Conservation (phyloP, 2,329 filamentous ascomycete species). For the Aureobasidium sp. region DNA sequence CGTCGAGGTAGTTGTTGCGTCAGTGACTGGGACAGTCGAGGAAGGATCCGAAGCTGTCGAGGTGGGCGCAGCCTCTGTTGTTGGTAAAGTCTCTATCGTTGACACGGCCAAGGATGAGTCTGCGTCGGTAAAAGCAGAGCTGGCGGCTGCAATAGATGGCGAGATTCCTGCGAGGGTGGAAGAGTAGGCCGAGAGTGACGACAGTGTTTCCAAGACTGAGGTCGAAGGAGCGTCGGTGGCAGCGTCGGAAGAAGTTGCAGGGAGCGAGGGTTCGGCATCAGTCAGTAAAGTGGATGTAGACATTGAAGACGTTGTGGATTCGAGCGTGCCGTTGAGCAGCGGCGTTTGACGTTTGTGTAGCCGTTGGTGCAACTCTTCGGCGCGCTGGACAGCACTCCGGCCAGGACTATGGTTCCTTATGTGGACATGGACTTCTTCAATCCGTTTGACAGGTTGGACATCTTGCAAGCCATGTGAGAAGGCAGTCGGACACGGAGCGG, state of each 20-base stretch:
- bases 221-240: neutral
- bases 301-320: conserved; percentile 11
- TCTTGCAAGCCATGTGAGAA: conserved; percentile 15
- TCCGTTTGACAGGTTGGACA: neutral
- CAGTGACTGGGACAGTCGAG: neutral
- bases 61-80: neutral
- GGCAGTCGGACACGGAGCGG: conserved; percentile 15
- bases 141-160: neutral
- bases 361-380: conserved; percentile 1
- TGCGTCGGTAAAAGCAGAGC: neutral
- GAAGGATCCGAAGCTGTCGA: neutral
- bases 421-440: conserved; percentile 15
- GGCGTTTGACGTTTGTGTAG: conserved; percentile 14
- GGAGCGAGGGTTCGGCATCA: conserved; percentile 14
- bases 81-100: neutral
- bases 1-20: neutral
- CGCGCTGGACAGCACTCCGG: neutral
- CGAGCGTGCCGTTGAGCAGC: conserved; percentile 11
- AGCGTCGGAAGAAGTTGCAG: neutral
- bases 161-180: conserved; percentile 5
- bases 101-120: neutral
- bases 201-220: neutral
- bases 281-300: conserved; percentile 14
- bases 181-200: neutral
- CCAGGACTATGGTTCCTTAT: conserved; percentile 11